Percentiles rank a stretch among this genome's conserved stretches.
Conservation (phyloP, 768 basidiomycete species). For the Leucocoprinus birnbaumii region DNA sequence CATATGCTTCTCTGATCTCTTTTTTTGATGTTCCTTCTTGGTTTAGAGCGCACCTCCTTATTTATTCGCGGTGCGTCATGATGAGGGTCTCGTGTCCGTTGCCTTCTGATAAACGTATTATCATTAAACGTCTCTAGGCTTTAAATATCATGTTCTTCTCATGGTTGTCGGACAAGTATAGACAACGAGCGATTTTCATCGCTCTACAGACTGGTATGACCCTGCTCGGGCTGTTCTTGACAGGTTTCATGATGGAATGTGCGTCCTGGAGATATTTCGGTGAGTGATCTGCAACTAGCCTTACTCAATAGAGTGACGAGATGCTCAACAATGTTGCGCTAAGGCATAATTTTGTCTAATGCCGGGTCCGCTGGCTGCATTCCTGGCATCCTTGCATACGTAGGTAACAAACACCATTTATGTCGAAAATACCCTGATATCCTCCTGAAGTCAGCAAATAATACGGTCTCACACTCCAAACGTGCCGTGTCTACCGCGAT, state of each 20-base stretch:
- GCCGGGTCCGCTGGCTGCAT: conserved; percentile 44
- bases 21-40: background rate
- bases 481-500: conserved; percentile 45
- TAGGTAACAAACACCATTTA: conserved; percentile 21
- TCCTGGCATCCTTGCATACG: conserved; percentile 48
- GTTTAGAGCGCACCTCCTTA: conserved; percentile 46
- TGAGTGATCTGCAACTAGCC: conserved; percentile 16
- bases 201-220: conserved; percentile 38
- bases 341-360: conserved; percentile 44
- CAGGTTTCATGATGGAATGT: conserved; percentile 32
- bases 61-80: conserved; percentile 40
- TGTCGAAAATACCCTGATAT: background rate
- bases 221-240: conserved; percentile 38
- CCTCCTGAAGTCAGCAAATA: conserved; percentile 40
- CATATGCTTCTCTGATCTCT: background rate
- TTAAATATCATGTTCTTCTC: conserved; percentile 39
- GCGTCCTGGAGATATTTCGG: conserved; percentile 41
- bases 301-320: background rate
- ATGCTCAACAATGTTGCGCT: conserved; percentile 6
- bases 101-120: conserved; percentile 3
- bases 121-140: conserved; percentile 24
- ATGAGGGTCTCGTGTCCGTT: conserved; percentile 3
- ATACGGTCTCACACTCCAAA: conserved; percentile 47
- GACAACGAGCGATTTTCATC: conserved; percentile 39
- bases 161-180: conserved; percentile 44